A percentile compares a stretch with the other conserved stretches of the same genome.
phyloP scores from a whole-genome alignment of 148 eudicot species.

The Bassia scoparia region DNA sequence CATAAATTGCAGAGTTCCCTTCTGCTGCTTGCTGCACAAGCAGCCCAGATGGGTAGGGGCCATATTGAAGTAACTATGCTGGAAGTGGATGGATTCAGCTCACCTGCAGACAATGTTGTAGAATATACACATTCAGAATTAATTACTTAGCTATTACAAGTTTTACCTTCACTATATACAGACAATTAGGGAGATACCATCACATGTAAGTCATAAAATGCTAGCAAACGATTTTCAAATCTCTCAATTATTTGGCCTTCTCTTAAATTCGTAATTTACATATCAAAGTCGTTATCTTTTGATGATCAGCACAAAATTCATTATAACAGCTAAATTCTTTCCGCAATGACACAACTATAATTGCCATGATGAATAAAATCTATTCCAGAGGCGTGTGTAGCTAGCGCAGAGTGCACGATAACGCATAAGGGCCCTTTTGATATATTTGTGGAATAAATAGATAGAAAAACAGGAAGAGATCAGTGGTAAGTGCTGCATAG shows the following conservation, averaged over 20 bases:
- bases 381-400: too few relatives aligned
- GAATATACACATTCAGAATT: not conserved
- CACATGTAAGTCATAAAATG: conserved; percentile 1
- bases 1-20: conserved; percentile 40
- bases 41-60: conserved; percentile 95
- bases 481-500: too few relatives aligned
- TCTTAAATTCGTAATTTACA: not conserved
- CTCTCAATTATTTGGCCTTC: not conserved
- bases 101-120: conserved; percentile 52
- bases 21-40: conserved; percentile 78
- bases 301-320: not conserved
- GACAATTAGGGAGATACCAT: not conserved
- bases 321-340: not conserved
- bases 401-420: too few relatives aligned
- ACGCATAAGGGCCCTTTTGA: too few relatives aligned
- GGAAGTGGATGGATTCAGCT: conserved; percentile 67
- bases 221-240: not conserved
- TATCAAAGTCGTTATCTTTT: not conserved
- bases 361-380: not conserved
- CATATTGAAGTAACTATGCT: conserved; percentile 71
- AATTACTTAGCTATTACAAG: not conserved
- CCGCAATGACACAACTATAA: not conserved
- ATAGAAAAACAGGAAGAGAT: too few relatives aligned
- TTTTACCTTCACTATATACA: conserved; percentile 6
- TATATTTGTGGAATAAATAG: too few relatives aligned